These are phyloP conservation scores for Aspergillus texensis DNA, from an alignment of 2,329 filamentous ascomycete species.

Conservation along the genomic window DNA sequence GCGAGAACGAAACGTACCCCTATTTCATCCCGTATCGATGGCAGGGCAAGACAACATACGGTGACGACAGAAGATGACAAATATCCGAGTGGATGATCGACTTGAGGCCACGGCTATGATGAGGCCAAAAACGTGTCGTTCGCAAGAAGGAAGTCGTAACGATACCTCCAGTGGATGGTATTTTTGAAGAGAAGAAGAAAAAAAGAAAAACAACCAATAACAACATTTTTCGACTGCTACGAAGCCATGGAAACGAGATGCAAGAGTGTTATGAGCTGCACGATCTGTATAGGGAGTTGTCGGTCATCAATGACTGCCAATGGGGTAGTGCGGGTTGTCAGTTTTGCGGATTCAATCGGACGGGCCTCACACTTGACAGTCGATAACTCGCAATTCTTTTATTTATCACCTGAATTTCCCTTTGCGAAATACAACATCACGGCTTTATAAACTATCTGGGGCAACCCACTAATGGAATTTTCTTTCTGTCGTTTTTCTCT, in stretches of 20 bases:
- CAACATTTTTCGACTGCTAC: constrained; percentile 24
- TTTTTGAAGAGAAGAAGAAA: constrained; percentile 10
- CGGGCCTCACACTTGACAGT: constrained; percentile 9
- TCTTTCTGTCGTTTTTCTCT: constrained; percentile 18
- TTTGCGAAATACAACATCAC: constrained; percentile 22
- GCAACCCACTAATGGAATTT: constrained; percentile 37
- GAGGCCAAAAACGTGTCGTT: not conserved
- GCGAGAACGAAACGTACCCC: not conserved
- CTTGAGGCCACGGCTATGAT: not conserved
- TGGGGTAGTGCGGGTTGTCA: constrained; percentile 8
- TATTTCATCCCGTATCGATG: not conserved
- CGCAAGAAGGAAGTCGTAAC: constrained; percentile 3
- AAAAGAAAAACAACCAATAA: constrained; percentile 13
- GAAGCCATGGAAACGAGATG: constrained; percentile 34
- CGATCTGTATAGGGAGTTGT: constrained; percentile 29
- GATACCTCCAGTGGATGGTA: constrained; percentile 3
- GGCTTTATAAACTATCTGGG: constrained; percentile 38
- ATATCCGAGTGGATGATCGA: not conserved
- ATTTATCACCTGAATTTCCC: constrained; percentile 16
- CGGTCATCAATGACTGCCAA: constrained; percentile 10
- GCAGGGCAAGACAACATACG: not conserved
- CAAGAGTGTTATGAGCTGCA: constrained; percentile 38
- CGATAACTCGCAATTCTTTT: constrained; percentile 15
- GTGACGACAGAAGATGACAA: constrained; percentile 1
- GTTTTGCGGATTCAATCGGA: constrained; percentile 7